Evolutionary conservation across 2,329 filamentous ascomycete species (phyloP).

Genomic region (Neocatenulostroma microsporum): DNA sequence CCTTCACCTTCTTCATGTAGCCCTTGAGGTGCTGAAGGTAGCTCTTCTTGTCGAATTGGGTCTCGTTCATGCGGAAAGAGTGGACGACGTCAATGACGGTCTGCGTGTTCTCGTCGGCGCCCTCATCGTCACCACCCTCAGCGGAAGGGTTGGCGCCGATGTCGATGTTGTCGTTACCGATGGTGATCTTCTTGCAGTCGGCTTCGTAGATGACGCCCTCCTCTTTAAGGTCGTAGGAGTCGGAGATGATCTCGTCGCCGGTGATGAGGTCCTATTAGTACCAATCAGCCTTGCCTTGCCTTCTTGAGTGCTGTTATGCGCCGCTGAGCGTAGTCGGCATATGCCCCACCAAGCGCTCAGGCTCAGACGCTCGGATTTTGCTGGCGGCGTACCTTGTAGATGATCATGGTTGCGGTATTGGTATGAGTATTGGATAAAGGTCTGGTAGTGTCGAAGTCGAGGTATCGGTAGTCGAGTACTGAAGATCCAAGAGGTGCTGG

Average conservation of each 20-base stretch:
- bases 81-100: slow-evolving; percentile 89
- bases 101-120: slow-evolving; percentile 58
- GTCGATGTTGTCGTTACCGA: slow-evolving; percentile 63
- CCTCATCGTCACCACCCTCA: slow-evolving; percentile 69
- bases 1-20: slow-evolving; percentile 89
- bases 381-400: slow-evolving; percentile 44
- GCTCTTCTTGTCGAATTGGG: slow-evolving; percentile 76
- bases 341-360: no score
- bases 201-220: slow-evolving; percentile 80
- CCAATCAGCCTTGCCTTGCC: slow-evolving; percentile 1
- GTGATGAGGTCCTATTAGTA: slow-evolving; percentile 70
- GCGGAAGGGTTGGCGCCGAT: slow-evolving; percentile 95
- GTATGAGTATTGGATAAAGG: slow-evolving; percentile 3
- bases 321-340: slow-evolving; percentile 27
- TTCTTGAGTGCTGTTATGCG: slow-evolving; percentile 34
- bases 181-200: slow-evolving; percentile 82
- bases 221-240: slow-evolving; percentile 79
- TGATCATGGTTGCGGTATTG: slow-evolving; percentile 47
- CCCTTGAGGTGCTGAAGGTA: slow-evolving; percentile 81
- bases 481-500: no score
- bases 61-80: slow-evolving; percentile 80
- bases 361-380: no score
- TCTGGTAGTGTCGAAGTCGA: slow-evolving; percentile 15
- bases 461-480: not conserved
- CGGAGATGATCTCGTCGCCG: slow-evolving; percentile 93